Evolutionary conservation across 768 basidiomycete species (phyloP).

Genomic region (Panus rudis): DNA sequence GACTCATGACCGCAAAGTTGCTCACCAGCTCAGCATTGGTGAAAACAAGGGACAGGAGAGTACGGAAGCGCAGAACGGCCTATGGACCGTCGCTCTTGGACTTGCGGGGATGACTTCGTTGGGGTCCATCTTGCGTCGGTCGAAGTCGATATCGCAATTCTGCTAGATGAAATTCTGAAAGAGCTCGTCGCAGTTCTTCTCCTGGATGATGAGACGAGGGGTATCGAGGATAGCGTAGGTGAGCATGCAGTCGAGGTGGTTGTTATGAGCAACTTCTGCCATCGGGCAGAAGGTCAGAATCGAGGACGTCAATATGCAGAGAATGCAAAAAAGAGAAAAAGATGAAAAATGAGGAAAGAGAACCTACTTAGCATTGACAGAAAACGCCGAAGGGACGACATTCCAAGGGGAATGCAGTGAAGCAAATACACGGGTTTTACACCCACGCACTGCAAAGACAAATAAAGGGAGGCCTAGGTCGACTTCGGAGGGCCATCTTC

Average conservation of each 20-base stretch:
- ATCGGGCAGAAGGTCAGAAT: too few species aligned
- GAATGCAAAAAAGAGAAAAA: too few species aligned
- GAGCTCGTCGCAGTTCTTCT: conserved; percentile 88
- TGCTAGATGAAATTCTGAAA: conserved; percentile 89
- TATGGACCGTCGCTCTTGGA: conserved; percentile 15
- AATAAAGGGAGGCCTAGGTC: too few species aligned
- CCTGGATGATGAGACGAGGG: conserved; percentile 56
- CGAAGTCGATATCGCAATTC: conserved; percentile 48
- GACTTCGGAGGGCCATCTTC: too few species aligned
- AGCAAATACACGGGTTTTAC: too few species aligned
- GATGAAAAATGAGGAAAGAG: too few species aligned
- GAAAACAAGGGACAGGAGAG: conserved; percentile 75
- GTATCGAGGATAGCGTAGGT: conserved; percentile 77
- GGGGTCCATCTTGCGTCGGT: conserved; percentile 35
- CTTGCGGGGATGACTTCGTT: conserved; percentile 37
- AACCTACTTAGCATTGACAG: too few species aligned
- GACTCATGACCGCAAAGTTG: conserved; percentile 71
- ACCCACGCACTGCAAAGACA: too few species aligned
- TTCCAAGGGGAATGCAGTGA: too few species aligned
- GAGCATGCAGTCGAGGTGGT: conserved; percentile 70
- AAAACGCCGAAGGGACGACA: too few species aligned
- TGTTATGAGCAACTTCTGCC: too few species aligned
- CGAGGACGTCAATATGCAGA: too few species aligned
- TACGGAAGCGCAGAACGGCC: conserved; percentile 85
- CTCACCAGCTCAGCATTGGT: conserved; percentile 88